Conservation (phyloP, 768 basidiomycete species). For the Gymnopilus dilepis region DNA sequence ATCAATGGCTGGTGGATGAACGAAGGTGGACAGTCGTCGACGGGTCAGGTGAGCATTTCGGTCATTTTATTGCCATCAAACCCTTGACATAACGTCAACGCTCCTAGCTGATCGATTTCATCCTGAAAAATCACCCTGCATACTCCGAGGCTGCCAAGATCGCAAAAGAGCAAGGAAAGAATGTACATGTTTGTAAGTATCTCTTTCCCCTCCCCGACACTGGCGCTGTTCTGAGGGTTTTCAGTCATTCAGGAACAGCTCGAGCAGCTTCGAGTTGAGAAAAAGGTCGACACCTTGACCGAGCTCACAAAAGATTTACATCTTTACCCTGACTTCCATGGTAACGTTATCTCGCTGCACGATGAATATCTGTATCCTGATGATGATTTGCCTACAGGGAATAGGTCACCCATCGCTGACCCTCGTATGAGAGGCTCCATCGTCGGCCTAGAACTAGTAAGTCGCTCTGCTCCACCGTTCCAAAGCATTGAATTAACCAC, state of each 20-base stretch:
- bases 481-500: background rate
- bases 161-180: conserved; percentile 62
- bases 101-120: conserved; percentile 86
- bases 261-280: conserved; percentile 64
- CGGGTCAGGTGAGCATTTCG: conserved; percentile 92
- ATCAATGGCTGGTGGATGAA: conserved; percentile 99
- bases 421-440: conserved; percentile 94
- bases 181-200: conserved; percentile 59
- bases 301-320: conserved; percentile 91
- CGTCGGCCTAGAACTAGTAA: conserved; percentile 80
- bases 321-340: conserved; percentile 95
- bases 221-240: background rate
- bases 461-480: conserved; percentile 20
- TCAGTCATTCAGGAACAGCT: conserved; percentile 78
- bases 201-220: background rate
- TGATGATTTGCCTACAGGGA: conserved; percentile 56
- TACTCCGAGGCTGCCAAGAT: conserved; percentile 70
- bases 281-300: conserved; percentile 63
- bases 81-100: background rate
- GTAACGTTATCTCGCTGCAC: conserved; percentile 40
- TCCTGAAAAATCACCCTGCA: conserved; percentile 90
- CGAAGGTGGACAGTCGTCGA: conserved; percentile 98
- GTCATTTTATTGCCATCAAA: conserved; percentile 11
- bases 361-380: too few relatives aligned
- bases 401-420: conserved; percentile 96